A percentile compares a stretch with the other conserved stretches of the same genome.
Evolutionary conservation across 129 eudicot species (phyloP).

Genomic region (Smallanthus sonchifolius): DNA sequence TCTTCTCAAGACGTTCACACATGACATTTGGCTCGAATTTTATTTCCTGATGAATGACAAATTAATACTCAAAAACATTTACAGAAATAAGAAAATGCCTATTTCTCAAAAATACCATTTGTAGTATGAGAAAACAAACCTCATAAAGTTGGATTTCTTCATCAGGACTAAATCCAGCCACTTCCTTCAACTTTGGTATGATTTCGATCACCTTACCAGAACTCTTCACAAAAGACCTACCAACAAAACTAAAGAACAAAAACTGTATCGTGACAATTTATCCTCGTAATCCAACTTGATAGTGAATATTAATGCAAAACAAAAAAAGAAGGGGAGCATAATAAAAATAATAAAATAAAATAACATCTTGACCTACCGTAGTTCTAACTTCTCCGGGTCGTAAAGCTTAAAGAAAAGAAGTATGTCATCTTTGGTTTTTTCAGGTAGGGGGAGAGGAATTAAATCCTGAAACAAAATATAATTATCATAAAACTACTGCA

Average conservation of each 20-base stretch:
- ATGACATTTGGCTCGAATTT: conserved; percentile 88
- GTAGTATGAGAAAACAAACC: conserved; percentile 35
- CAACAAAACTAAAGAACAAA: conserved; percentile 49
- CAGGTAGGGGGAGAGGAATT: conserved; percentile 5
- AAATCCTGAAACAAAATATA: not conserved
- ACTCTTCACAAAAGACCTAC: conserved; percentile 70
- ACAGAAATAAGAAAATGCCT: not conserved
- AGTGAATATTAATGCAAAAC: not conserved
- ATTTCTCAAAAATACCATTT: not conserved
- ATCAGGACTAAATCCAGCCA: conserved; percentile 77
- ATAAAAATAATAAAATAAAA: not conserved
- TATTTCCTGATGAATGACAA: conserved; percentile 53
- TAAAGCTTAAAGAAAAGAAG: conserved; percentile 14
- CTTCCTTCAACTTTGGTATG: conserved; percentile 48
- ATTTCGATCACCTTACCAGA: conserved; percentile 55
- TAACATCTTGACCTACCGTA: not conserved
- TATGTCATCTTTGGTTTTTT: not conserved
- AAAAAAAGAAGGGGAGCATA: too few species aligned
- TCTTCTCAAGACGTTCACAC: conserved; percentile 85
- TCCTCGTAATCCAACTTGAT: not conserved
- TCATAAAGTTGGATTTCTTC: conserved; percentile 79
- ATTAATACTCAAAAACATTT: not conserved
- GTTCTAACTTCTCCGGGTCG: conserved; percentile 10
- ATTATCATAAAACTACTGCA: not conserved
- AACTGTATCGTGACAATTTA: not conserved